Evolutionary conservation across 1,284 basidiomycete genomes (phyloP).

Genomic region (Ustilago bromivora): DNA sequence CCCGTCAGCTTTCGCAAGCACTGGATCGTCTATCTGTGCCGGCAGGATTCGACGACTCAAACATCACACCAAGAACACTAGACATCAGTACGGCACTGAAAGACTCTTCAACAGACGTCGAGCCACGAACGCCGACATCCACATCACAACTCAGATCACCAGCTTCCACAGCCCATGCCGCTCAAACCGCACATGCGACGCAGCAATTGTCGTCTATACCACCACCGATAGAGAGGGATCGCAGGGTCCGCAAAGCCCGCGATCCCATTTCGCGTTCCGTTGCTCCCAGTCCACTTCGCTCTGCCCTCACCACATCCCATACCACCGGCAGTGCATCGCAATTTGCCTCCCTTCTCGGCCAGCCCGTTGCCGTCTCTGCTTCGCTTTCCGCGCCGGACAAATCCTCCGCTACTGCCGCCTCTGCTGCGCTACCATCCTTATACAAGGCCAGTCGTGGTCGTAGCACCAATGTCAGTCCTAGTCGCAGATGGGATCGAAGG

Average conservation of each 20-base stretch:
- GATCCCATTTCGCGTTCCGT: conserved; percentile 26
- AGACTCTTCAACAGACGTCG: neutral
- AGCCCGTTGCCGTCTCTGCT: conserved; percentile 33
- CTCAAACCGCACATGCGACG: no score
- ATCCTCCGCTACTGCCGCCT: conserved; percentile 19
- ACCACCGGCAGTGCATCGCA: conserved; percentile 37
- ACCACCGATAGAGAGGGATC: conserved; percentile 4
- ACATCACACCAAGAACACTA: neutral
- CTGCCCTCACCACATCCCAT: conserved; percentile 18
- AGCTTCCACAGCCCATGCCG: neutral
- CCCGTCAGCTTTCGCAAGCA: neutral
- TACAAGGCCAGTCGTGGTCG: conserved; percentile 54
- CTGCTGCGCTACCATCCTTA: conserved; percentile 39
- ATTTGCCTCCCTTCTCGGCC: conserved; percentile 35
- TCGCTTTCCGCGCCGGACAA: conserved; percentile 37
- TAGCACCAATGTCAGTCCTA: conserved; percentile 53
- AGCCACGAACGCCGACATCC: neutral
- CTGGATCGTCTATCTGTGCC: conserved; percentile 11
- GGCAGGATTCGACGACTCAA: neutral
- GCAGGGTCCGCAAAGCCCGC: conserved; percentile 18
- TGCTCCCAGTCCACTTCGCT: conserved; percentile 27
- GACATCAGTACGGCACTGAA: neutral
- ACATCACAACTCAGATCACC: neutral
- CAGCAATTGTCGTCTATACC: neutral
- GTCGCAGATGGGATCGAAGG: conserved; percentile 53